phyloP scores from a whole-genome alignment of 345 rosid genomes.

The Psidium friedrichsthalianum region DNA sequence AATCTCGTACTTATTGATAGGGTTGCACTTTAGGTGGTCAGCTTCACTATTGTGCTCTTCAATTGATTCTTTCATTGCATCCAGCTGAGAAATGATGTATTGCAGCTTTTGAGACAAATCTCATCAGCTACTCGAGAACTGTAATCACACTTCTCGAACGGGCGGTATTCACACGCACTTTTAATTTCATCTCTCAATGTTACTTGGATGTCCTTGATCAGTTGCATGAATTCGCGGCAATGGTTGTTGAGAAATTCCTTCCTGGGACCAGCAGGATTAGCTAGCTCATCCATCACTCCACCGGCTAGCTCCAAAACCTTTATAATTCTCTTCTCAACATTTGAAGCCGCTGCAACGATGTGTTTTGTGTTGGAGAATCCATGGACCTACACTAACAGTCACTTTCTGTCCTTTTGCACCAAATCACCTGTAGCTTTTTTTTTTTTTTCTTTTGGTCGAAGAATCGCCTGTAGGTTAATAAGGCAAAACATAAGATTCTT shows the following conservation, averaged over 20 bases:
- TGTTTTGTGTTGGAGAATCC: constrained; percentile 68
- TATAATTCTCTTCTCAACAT: constrained; percentile 72
- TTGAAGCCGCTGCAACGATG: constrained; percentile 69
- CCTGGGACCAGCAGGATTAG: constrained; percentile 63
- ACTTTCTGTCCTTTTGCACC: background rate
- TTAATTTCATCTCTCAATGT: constrained; percentile 86
- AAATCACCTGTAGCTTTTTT: background rate
- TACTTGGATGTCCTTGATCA: constrained; percentile 81
- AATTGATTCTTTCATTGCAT: constrained; percentile 31
- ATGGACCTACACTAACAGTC: constrained; percentile 6
- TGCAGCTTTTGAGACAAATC: constrained; percentile 69
- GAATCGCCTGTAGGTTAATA: background rate
- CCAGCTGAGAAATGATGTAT: constrained; percentile 46
- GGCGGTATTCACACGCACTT: constrained; percentile 90
- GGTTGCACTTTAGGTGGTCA: background rate
- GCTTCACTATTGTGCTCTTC: constrained; percentile 26
- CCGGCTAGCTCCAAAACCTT: constrained; percentile 78
- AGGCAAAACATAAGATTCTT: background rate
- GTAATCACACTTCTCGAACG: constrained; percentile 86
- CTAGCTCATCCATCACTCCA: constrained; percentile 76
- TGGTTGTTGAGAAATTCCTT: constrained; percentile 66
- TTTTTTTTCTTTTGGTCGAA: no score
- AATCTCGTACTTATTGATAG: background rate
- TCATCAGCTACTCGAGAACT: constrained; percentile 57
- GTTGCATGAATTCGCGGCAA: constrained; percentile 85